Evolutionary conservation across 2,329 filamentous ascomycete genomes (phyloP).

Genomic region (Fusarium beomiforme): DNA sequence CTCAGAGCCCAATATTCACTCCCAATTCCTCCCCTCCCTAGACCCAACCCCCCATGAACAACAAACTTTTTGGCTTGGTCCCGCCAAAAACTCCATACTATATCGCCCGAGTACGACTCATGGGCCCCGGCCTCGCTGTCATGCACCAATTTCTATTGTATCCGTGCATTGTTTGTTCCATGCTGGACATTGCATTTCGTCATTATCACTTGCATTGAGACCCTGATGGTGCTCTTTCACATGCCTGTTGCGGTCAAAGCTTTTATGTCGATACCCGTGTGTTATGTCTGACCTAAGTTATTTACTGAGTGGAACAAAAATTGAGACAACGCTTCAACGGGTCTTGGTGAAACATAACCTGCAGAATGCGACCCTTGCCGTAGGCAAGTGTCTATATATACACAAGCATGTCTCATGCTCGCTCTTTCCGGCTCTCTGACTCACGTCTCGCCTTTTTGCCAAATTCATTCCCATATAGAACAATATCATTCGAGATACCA

Average conservation of each 20-base stretch:
- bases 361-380: constrained; percentile 18
- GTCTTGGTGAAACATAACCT: constrained; percentile 19
- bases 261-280: neutral
- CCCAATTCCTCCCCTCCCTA: constrained; percentile 4
- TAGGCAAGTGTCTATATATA: constrained; percentile 26
- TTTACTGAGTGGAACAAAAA: neutral
- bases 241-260: constrained; percentile 13
- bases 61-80: constrained; percentile 6
- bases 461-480: constrained; percentile 5
- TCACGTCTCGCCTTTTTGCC: constrained; percentile 30
- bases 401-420: constrained; percentile 23
- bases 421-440: constrained; percentile 15
- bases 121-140: constrained; percentile 22
- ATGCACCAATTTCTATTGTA: constrained; percentile 16
- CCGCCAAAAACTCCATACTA: constrained; percentile 13
- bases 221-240: constrained; percentile 17
- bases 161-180: constrained; percentile 21
- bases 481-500: neutral
- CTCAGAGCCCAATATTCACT: constrained; percentile 7
- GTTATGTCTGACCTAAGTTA: neutral
- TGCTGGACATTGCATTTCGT: constrained; percentile 24
- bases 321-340: constrained; percentile 2
- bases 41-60: constrained; percentile 22
- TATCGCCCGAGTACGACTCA: constrained; percentile 24
- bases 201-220: constrained; percentile 29